These are phyloP conservation scores for Pseudevernia furfuracea DNA, from an alignment of 495 filamentous ascomycete species.

Conservation along the genomic window DNA sequence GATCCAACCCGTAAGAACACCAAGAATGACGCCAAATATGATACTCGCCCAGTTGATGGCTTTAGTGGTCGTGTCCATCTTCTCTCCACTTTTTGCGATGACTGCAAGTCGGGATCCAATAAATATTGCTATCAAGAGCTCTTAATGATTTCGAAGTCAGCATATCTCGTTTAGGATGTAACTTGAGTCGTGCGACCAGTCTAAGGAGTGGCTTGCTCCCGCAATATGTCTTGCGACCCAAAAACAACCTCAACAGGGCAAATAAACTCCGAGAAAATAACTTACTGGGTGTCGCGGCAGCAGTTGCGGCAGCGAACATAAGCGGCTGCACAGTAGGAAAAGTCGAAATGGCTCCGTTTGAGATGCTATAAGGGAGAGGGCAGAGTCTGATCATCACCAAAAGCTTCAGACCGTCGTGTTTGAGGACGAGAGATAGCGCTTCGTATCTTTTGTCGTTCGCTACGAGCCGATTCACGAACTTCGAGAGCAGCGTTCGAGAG, in stretches of 20 bases:
- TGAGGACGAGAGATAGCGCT: slow-evolving; percentile 57
- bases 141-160: too few species aligned
- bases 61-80: slow-evolving; percentile 47
- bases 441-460: slow-evolving; percentile 73
- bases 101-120: slow-evolving; percentile 71
- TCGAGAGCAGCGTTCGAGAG: slow-evolving; percentile 66
- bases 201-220: too few species aligned
- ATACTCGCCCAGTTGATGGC: slow-evolving; percentile 79
- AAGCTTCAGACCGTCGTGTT: slow-evolving; percentile 80
- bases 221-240: too few species aligned
- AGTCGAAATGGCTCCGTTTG: slow-evolving; percentile 88
- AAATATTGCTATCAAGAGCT: slow-evolving; percentile 87
- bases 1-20: slow-evolving; percentile 67
- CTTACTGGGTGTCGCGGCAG: slow-evolving; percentile 66
- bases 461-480: slow-evolving; percentile 71
- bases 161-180: too few species aligned
- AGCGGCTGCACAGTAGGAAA: slow-evolving; percentile 76
- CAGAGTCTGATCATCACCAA: slow-evolving; percentile 90
- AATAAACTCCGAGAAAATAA: too few species aligned
- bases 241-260: too few species aligned
- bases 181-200: too few species aligned
- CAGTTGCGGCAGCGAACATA: slow-evolving; percentile 74
- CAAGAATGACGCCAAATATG: slow-evolving; percentile 58
- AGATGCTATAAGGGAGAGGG: slow-evolving; percentile 87
- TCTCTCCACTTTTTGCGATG: slow-evolving; percentile 54